phyloP scores from a whole-genome alignment of 345 rosid species.

The Euphorbia pulcherrima region DNA sequence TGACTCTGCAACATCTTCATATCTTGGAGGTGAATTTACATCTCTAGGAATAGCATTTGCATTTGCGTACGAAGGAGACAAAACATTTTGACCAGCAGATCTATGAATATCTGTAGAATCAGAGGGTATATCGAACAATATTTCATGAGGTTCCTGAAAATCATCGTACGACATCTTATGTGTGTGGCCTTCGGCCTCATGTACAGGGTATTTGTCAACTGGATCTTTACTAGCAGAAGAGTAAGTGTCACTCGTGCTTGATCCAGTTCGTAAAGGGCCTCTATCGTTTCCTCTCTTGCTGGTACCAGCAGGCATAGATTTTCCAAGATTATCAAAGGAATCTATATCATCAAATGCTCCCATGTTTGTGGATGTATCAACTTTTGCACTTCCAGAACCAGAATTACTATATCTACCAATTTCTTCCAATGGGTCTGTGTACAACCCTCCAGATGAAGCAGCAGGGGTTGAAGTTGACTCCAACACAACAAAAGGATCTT shows the following conservation, averaged over 20 bases:
- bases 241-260: slow-evolving; percentile 36
- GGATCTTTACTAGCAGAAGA: slow-evolving; percentile 38
- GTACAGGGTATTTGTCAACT: slow-evolving; percentile 31
- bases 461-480: slow-evolving; percentile 43
- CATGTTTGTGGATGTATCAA: slow-evolving; percentile 33
- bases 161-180: slow-evolving; percentile 39
- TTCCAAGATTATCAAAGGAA: slow-evolving; percentile 59
- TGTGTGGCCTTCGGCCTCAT: slow-evolving; percentile 35
- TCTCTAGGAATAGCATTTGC: slow-evolving; percentile 35
- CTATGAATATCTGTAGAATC: slow-evolving; percentile 31
- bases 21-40: slow-evolving; percentile 39
- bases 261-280: slow-evolving; percentile 43
- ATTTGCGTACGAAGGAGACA: slow-evolving; percentile 44
- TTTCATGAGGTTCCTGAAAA: slow-evolving; percentile 44
- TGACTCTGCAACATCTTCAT: slow-evolving; percentile 51
- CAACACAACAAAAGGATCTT: slow-evolving; percentile 59
- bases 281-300: slow-evolving; percentile 45
- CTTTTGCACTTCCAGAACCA: slow-evolving; percentile 37
- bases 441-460: slow-evolving; percentile 35
- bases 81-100: slow-evolving; percentile 40
- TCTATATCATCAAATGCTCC: slow-evolving; percentile 62
- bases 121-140: slow-evolving; percentile 39
- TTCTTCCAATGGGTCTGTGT: slow-evolving; percentile 47
- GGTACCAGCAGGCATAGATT: slow-evolving; percentile 44
- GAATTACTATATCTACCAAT: slow-evolving; percentile 39